Conservation (phyloP, 331 rosid genomes). For the Phaseolus coccineus region DNA sequence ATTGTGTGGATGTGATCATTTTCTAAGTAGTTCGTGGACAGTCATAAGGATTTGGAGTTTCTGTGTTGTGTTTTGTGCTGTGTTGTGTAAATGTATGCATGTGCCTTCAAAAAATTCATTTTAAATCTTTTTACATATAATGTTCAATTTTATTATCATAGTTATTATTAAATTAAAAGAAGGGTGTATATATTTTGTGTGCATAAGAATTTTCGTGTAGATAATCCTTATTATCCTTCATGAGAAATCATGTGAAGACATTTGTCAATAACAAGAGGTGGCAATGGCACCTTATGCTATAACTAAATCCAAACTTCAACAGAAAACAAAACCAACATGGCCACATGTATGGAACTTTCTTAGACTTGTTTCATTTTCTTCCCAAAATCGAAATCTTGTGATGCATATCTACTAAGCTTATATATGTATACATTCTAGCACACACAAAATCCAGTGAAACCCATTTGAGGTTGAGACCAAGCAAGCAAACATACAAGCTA, state of each 20-base stretch:
- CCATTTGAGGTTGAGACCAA: conserved; percentile 34
- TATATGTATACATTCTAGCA: background rate
- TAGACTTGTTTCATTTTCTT: background rate
- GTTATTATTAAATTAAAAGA: no score
- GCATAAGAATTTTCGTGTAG: background rate
- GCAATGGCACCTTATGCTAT: background rate
- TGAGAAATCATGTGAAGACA: conserved; percentile 19
- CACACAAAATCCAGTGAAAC: conserved; percentile 33
- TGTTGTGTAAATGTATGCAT: no score
- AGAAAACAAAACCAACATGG: no score
- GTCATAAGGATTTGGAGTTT: no score
- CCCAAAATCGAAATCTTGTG: conserved; percentile 45
- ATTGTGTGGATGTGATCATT: no score
- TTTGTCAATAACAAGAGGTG: conserved; percentile 21
- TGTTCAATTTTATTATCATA: no score
- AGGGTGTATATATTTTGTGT: no score
- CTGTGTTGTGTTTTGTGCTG: no score
- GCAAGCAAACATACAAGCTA: background rate
- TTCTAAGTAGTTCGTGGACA: no score
- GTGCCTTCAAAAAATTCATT: no score
- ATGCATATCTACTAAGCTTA: conserved; percentile 33
- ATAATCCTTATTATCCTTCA: background rate
- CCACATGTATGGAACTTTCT: background rate
- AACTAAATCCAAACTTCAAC: background rate
- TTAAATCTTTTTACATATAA: no score